phyloP scores from a whole-genome alignment of 2,329 filamentous ascomycete species.

The Dichotomopilus funicola region DNA sequence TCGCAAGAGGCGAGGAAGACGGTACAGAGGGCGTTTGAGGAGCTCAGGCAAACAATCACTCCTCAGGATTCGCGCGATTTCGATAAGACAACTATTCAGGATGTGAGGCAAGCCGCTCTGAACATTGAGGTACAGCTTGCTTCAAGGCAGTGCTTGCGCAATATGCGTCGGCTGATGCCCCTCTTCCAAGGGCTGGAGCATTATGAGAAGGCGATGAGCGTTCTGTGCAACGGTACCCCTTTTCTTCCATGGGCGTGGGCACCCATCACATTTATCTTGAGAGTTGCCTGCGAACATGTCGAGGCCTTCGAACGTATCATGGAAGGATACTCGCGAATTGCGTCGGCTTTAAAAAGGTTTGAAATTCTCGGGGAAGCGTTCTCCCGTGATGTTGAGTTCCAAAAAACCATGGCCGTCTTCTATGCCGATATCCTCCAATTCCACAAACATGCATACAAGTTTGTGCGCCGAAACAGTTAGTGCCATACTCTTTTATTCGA shows the following conservation, averaged over 20 bases:
- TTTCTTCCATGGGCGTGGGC: neutral
- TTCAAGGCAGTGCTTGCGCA: neutral
- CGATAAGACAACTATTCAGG: neutral
- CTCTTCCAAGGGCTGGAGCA: neutral
- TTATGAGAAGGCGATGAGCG: neutral
- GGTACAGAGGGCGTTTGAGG: neutral
- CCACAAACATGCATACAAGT: constrained; percentile 1
- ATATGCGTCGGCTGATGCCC: neutral
- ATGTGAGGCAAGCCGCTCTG: neutral
- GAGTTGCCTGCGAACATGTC: neutral
- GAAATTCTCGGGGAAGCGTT: neutral
- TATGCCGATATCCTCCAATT: constrained; percentile 2
- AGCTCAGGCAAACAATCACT: neutral
- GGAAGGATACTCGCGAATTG: neutral
- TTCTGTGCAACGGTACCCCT: constrained; percentile 1
- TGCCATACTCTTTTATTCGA: neutral
- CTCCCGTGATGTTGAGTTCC: neutral
- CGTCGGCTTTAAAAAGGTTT: neutral
- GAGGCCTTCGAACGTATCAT: neutral
- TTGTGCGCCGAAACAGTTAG: neutral
- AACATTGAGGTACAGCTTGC: neutral
- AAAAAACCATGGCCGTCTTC: neutral
- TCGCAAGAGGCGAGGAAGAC: neutral
- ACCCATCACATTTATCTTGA: neutral
- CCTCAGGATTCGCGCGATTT: neutral